Evolutionary conservation across 352 stramenopile genomes (phyloP), one percentile per base, ranked within the genome.

Genomic region (Halophytophthora polymorphica): DNA sequence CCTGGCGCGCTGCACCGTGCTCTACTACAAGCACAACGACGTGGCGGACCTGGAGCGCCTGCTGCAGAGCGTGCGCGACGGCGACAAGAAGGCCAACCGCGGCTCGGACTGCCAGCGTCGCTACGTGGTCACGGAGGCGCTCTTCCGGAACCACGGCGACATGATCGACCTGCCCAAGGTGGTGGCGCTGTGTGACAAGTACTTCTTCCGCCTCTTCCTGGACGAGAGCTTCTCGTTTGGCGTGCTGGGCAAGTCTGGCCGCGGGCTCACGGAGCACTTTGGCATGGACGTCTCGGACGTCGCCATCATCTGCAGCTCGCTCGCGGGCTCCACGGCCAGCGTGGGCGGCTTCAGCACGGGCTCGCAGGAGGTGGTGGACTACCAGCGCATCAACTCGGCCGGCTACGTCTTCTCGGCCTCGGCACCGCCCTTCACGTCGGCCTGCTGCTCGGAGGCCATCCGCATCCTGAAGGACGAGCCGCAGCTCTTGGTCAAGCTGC

Each of bases 381-480:
- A 98, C 81, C 97, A 99, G 75, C 90, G 97, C 43, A 85, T 99
- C 29, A 98, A 94, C 61, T 98, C 93, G 35, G 96, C 96, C 6
- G 96, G 96, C 44, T 99, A 99, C 71, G 97, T 97, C 59, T 99
- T 98, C 73, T 98, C 93, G 56, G 97, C 97, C n/a, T 97, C 95
- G 44, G 85, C 93, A 21, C 95, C 96, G 31, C 97, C 97, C 8
- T 99, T 99, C 71, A 96, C 96, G 48, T 95, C 84, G 10, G 81
- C 89, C 4, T 95, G 82, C 45, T 90, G 83, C 31, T 90, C 84
- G 6, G 86, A 88, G 54, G 73, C 88, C n/a, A 83, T 97, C 33
- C 76, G 70, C 25, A 82, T 96, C 64, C 86, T 97, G 69, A 83
- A 65, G 53, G 56, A 73, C 29, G 85, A 96, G 56, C 78, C 82